A percentile compares a stretch with the other conserved stretches of the same genome.
Evolutionary conservation across 1,139 yeast genomes (phyloP).

Genomic region (Lodderomyces jiufengensis): DNA sequence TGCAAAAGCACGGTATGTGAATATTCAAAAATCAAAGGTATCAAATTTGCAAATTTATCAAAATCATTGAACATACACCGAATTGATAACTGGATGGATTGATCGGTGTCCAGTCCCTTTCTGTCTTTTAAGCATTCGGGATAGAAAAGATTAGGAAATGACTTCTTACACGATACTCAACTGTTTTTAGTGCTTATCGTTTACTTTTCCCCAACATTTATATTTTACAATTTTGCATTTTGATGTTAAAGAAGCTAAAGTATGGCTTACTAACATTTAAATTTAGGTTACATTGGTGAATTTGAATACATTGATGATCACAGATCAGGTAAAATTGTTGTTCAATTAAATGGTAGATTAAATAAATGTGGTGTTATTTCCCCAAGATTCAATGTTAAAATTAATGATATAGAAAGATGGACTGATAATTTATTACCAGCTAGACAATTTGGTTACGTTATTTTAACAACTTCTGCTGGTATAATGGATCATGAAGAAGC

Average conservation of each 20-base stretch:
- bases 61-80: too few relatives aligned
- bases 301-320: slow-evolving; percentile 98
- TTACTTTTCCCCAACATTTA: slow-evolving; percentile 72
- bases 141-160: slow-evolving; percentile 60
- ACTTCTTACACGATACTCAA: slow-evolving; percentile 71
- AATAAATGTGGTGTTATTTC: slow-evolving; percentile 98
- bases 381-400: slow-evolving; percentile 96
- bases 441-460: slow-evolving; percentile 96
- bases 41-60: too few relatives aligned
- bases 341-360: slow-evolving; percentile 95
- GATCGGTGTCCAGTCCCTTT: slow-evolving; percentile 86
- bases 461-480: slow-evolving; percentile 98
- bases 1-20: slow-evolving; percentile 74
- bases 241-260: neutral
- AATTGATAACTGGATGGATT: slow-evolving; percentile 97
- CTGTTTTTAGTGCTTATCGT: slow-evolving; percentile 41
- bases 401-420: slow-evolving; percentile 95
- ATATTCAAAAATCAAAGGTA: neutral
- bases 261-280: slow-evolving; percentile 10
- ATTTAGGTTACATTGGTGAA: slow-evolving; percentile 91
- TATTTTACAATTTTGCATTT: neutral
- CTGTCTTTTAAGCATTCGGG: slow-evolving; percentile 98
- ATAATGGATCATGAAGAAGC: slow-evolving; percentile 99
- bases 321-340: slow-evolving; percentile 97
- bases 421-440: slow-evolving; percentile 96